A percentile compares a stretch with the other conserved stretches of the same genome.
Evolutionary conservation across 495 filamentous ascomycete species (phyloP).

Genomic region (Elasticomyces elasticus): DNA sequence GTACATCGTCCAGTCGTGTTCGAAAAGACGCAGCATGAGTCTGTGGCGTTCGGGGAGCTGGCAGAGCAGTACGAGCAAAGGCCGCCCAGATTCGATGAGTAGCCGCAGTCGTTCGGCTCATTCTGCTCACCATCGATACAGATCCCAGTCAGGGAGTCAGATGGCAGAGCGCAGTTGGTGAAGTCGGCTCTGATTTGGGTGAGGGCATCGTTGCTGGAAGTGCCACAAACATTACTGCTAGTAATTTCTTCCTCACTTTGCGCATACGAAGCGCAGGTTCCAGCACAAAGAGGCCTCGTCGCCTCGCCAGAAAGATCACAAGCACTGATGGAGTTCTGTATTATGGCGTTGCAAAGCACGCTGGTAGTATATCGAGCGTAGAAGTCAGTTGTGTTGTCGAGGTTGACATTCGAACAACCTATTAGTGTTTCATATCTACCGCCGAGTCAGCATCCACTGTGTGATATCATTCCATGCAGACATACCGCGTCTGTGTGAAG

Average conservation of each 20-base stretch:
- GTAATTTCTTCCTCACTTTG: constrained; percentile 77
- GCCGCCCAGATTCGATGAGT: constrained; percentile 64
- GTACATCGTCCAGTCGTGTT: constrained; percentile 59
- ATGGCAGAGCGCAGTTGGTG: constrained; percentile 74
- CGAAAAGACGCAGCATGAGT: constrained; percentile 88
- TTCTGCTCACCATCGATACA: constrained; percentile 73
- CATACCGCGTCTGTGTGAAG: constrained; percentile 69
- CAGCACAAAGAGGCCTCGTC: constrained; percentile 74
- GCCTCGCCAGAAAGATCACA: constrained; percentile 56
- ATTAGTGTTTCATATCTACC: constrained; percentile 63
- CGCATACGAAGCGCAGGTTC: constrained; percentile 78
- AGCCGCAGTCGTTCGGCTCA: constrained; percentile 84
- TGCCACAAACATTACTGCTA: constrained; percentile 65
- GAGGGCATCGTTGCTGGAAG: constrained; percentile 50
- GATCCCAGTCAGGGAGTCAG: constrained; percentile 57
- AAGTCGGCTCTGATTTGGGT: constrained; percentile 85
- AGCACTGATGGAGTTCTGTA: constrained; percentile 74
- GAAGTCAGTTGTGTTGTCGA: constrained; percentile 67
- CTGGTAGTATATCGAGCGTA: constrained; percentile 93
- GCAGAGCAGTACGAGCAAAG: constrained; percentile 78
- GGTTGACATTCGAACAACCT: constrained; percentile 69
- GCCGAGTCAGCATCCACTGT: constrained; percentile 10
- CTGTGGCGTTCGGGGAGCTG: constrained; percentile 79
- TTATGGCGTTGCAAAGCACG: constrained; percentile 86
- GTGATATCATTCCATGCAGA: background rate